phyloP scores from a whole-genome alignment of 2,329 filamentous ascomycete genomes.

The Dothidotthia symphoricarpi region DNA sequence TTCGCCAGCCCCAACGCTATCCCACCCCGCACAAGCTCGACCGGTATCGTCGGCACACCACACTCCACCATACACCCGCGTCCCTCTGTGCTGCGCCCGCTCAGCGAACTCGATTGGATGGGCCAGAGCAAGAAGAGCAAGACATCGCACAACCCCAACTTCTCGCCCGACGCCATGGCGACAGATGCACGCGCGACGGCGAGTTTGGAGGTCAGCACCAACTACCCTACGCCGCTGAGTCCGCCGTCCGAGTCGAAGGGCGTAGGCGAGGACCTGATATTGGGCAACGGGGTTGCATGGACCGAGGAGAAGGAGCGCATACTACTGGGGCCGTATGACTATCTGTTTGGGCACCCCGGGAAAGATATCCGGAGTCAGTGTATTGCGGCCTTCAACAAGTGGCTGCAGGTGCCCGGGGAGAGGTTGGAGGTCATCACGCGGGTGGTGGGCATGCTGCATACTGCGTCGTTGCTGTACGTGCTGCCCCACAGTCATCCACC shows the following conservation, averaged over 20 bases:
- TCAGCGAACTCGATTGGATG: constrained; percentile 43
- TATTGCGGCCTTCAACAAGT: constrained; percentile 77
- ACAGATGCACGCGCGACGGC: constrained; percentile 1
- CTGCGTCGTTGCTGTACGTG: constrained; percentile 67
- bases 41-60: constrained; percentile 32
- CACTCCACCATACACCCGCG: constrained; percentile 25
- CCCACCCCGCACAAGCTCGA: constrained; percentile 41
- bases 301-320: constrained; percentile 73
- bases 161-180: constrained; percentile 13
- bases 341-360: constrained; percentile 73
- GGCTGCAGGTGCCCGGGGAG: constrained; percentile 70
- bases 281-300: constrained; percentile 56
- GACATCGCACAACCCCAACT: constrained; percentile 25
- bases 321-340: constrained; percentile 75
- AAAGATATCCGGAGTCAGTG: constrained; percentile 82
- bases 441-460: constrained; percentile 82
- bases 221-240: constrained; percentile 32
- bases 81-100: constrained; percentile 36
- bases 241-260: constrained; percentile 29
- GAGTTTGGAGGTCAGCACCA: constrained; percentile 15
- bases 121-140: constrained; percentile 42
- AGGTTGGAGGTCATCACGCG: constrained; percentile 72
- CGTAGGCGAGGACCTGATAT: constrained; percentile 43
- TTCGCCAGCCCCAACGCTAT: constrained; percentile 43
- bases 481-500: background rate